Percentiles rank a stretch among this genome's conserved stretches.
Conservation (phyloP, 2,329 filamentous ascomycete genomes). For the Blastomyces gilchristii region DNA sequence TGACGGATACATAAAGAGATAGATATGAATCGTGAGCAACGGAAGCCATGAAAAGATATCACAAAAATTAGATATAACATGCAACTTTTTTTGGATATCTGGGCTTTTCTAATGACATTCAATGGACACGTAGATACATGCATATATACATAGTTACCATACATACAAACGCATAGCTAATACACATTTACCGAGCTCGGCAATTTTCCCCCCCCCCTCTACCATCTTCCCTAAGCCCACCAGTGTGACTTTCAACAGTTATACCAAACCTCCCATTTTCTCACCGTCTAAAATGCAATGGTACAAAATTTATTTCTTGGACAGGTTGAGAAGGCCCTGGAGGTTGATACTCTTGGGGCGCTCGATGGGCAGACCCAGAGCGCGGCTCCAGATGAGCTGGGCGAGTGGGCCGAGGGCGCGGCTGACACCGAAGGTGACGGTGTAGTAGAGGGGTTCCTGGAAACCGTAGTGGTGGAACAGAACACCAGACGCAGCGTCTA, state of each 20-base stretch:
- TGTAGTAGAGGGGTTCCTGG: conserved; percentile 93
- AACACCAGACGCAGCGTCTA: conserved; percentile 85
- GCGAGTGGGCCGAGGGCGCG: conserved; percentile 74
- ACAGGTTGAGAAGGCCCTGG: conserved; percentile 76
- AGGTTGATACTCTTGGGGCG: conserved; percentile 96
- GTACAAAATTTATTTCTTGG: conserved; percentile 67
- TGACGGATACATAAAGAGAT: no score
- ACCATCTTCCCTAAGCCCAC: not conserved
- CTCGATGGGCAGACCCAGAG: conserved; percentile 89
- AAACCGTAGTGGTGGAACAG: conserved; percentile 98
- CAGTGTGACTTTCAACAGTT: not conserved
- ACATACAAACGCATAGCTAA: not conserved
- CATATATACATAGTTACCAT: not conserved
- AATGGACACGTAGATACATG: not conserved
- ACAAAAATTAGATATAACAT: not conserved
- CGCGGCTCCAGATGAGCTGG: conserved; percentile 93
- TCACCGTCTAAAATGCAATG: not conserved
- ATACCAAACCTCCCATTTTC: not conserved
- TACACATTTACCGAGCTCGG: not conserved
- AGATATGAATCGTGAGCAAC: not conserved
- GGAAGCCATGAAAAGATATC: not conserved
- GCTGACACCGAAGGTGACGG: conserved; percentile 57
- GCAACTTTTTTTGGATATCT: not conserved
- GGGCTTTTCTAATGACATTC: not conserved
- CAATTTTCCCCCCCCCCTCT: not conserved